phyloP scores from a whole-genome alignment of 106 monocot genomes.

The Dioscorea alata region DNA sequence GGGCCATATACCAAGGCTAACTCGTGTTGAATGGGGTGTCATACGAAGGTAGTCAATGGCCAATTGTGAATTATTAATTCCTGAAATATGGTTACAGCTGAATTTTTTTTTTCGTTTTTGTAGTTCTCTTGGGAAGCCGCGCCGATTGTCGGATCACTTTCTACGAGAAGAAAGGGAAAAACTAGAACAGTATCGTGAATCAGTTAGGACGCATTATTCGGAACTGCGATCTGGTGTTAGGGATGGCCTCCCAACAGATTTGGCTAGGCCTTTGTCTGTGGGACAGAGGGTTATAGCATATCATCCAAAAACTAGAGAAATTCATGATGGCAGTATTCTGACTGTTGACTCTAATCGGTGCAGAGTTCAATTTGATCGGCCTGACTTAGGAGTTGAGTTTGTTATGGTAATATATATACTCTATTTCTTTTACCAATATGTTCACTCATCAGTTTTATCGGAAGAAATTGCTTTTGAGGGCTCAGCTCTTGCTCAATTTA shows the following conservation, averaged over 20 bases:
- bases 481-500: too few relatives aligned
- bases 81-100: not conserved
- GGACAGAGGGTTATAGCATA: slow-evolving; percentile 97
- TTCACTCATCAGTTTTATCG: too few relatives aligned
- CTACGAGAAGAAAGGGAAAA: slow-evolving; percentile 85
- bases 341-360: slow-evolving; percentile 81
- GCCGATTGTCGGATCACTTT: slow-evolving; percentile 73
- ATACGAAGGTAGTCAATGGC: slow-evolving; percentile 64
- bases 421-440: not conserved
- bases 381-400: slow-evolving; percentile 92
- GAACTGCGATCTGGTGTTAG: slow-evolving; percentile 67
- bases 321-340: slow-evolving; percentile 93
- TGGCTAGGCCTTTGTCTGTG: slow-evolving; percentile 87
- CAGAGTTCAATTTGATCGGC: slow-evolving; percentile 96
- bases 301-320: slow-evolving; percentile 96
- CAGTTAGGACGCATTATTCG: slow-evolving; percentile 84
- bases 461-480: too few relatives aligned
- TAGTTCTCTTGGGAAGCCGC: slow-evolving; percentile 98
- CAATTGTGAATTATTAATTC: not conserved
- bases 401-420: slow-evolving; percentile 52
- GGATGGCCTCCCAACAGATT: slow-evolving; percentile 88
- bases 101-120: not conserved
- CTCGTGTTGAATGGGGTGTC: slow-evolving; percentile 96
- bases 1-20: slow-evolving; percentile 96
- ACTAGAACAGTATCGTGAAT: slow-evolving; percentile 84